A percentile compares a stretch with the other conserved stretches of the same genome.
Conservation (phyloP, 768 basidiomycete species). For the Tricholoma sp. region DNA sequence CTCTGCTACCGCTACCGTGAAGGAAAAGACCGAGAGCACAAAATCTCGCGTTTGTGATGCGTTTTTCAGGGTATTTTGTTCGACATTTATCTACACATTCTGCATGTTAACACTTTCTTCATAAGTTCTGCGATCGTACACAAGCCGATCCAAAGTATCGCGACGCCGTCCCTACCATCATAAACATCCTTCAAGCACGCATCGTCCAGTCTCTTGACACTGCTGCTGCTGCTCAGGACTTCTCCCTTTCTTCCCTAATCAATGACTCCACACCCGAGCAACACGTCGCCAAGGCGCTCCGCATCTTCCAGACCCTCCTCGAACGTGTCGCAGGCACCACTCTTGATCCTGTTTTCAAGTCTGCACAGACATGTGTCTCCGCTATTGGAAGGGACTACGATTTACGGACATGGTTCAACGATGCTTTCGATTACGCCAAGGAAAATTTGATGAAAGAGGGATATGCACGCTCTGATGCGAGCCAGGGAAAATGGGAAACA, state of each 20-base stretch:
- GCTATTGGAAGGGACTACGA: constrained; percentile 50
- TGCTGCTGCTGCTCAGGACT: constrained; percentile 28
- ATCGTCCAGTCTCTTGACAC: constrained; percentile 48
- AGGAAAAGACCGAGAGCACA: constrained; percentile 42
- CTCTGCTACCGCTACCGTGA: constrained; percentile 30
- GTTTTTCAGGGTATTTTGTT: constrained; percentile 40
- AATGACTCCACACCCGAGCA: constrained; percentile 60
- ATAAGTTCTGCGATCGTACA: constrained; percentile 59
- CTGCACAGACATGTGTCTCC: constrained; percentile 36
- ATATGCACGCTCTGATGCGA: constrained; percentile 49
- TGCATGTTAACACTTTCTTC: background rate
- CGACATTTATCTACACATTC: too few relatives aligned
- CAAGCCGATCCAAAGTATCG: constrained; percentile 58
- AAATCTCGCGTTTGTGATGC: constrained; percentile 42
- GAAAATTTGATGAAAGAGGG: constrained; percentile 44
- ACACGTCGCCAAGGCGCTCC: constrained; percentile 51
- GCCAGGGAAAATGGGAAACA: constrained; percentile 33
- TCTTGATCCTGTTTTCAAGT: constrained; percentile 42
- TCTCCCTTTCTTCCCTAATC: constrained; percentile 47
- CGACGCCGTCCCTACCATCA: constrained; percentile 50
- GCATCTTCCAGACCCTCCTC: constrained; percentile 39
- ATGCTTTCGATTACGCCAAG: constrained; percentile 43
- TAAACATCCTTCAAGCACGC: constrained; percentile 54
- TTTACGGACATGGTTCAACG: constrained; percentile 50
- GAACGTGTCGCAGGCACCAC: constrained; percentile 51